Conservation (phyloP, 306 rosid genomes). For the Vicia faba region DNA sequence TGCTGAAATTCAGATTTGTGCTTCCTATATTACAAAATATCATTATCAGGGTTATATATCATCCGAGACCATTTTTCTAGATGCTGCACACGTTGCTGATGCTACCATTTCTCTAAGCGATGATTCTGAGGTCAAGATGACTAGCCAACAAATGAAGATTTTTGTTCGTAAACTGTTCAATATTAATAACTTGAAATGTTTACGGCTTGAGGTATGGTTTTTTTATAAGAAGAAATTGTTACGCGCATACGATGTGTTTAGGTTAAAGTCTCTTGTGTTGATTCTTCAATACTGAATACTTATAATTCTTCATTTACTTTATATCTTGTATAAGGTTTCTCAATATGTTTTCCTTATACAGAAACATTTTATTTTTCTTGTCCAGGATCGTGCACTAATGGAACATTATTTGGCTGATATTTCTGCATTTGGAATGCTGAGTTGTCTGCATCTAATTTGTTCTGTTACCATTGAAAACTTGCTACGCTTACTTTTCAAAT, state of each 20-base stretch:
- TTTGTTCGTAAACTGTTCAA: background rate
- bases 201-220: background rate
- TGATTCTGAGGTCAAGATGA: background rate
- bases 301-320: background rate
- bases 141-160: background rate
- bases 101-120: background rate
- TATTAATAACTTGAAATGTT: background rate
- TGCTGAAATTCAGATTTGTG: background rate
- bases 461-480: background rate
- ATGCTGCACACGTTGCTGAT: background rate
- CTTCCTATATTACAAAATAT: background rate
- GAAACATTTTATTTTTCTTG: background rate
- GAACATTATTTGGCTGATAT: background rate
- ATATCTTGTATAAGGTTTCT: background rate
- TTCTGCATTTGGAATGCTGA: background rate
- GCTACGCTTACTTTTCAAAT: slow-evolving; percentile 2
- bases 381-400: background rate
- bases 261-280: too few species aligned
- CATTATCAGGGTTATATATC: background rate
- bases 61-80: background rate
- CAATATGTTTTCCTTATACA: background rate
- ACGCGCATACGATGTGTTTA: background rate
- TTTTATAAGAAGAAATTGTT: background rate
- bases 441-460: background rate
- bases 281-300: background rate